Percentiles rank a stretch among this genome's conserved stretches.
Evolutionary conservation across 2,329 filamentous ascomycete genomes (phyloP).

Genomic region (Apiospora hydei): DNA sequence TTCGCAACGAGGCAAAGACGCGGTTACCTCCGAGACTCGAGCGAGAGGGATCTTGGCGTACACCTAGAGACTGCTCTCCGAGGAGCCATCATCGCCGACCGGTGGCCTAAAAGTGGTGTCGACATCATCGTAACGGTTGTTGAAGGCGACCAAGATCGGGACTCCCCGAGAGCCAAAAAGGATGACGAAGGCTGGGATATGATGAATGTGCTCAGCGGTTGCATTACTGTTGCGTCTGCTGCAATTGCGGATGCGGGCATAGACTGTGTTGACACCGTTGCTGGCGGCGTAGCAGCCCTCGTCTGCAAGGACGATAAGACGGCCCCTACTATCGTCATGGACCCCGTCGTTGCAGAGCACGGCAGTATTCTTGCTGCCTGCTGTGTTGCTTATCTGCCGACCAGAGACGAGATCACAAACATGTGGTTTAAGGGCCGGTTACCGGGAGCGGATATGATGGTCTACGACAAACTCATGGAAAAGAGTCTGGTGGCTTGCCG

Average conservation of each 20-base stretch:
- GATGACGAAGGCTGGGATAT: constrained; percentile 78
- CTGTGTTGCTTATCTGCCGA: constrained; percentile 87
- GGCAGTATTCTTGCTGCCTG: constrained; percentile 80
- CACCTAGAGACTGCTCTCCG: constrained; percentile 91
- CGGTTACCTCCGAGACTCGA: constrained; percentile 85
- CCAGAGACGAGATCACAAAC: constrained; percentile 90
- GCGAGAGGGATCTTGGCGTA: constrained; percentile 87
- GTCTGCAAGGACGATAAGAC: constrained; percentile 54
- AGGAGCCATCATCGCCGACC: constrained; percentile 88
- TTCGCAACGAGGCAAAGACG: constrained; percentile 85
- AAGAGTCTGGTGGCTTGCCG: constrained; percentile 50
- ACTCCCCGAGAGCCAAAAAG: constrained; percentile 52
- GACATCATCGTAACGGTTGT: constrained; percentile 93
- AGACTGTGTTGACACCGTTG: constrained; percentile 90
- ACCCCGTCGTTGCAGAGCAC: constrained; percentile 85
- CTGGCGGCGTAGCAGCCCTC: constrained; percentile 87
- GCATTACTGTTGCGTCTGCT: constrained; percentile 91
- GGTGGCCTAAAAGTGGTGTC: constrained; percentile 99
- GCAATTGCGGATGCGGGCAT: constrained; percentile 95
- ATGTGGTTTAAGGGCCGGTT: constrained; percentile 86
- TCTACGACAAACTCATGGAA: constrained; percentile 52
- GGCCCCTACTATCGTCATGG: constrained; percentile 67
- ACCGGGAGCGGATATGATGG: constrained; percentile 49
- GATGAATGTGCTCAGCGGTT: constrained; percentile 91
- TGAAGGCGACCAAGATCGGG: constrained; percentile 86